Evolutionary conservation across 1,284 basidiomycete species (phyloP).

Genomic region (Microbotryomycetes sp.): DNA sequence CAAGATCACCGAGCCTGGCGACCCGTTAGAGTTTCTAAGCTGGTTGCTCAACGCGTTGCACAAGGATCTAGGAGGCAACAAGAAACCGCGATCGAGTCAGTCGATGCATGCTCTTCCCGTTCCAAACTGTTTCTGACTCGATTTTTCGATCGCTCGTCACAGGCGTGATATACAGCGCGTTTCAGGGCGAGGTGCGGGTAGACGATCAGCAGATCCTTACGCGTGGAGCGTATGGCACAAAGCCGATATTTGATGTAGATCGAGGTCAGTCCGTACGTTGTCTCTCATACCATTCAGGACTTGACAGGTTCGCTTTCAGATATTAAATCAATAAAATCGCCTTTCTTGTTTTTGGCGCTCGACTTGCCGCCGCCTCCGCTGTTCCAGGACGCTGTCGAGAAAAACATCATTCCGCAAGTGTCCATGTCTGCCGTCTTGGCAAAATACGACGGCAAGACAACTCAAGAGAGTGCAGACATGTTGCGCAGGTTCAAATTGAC

Average conservation of each 20-base stretch:
- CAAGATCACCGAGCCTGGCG: slow-evolving; percentile 83
- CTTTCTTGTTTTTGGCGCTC: slow-evolving; percentile 90
- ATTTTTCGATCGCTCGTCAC: not conserved
- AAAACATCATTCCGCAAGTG: slow-evolving; percentile 98
- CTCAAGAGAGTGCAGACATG: slow-evolving; percentile 77
- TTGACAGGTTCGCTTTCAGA: slow-evolving; percentile 47
- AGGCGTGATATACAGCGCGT: slow-evolving; percentile 86
- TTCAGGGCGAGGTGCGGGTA: slow-evolving; percentile 86
- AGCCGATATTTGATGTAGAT: slow-evolving; percentile 81
- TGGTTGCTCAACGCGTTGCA: slow-evolving; percentile 95
- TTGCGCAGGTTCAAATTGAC: slow-evolving; percentile 83
- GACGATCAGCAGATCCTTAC: slow-evolving; percentile 85
- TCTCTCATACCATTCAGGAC: slow-evolving; percentile 4
- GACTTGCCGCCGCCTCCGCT: slow-evolving; percentile 93
- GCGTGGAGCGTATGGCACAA: slow-evolving; percentile 51
- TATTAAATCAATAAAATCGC: slow-evolving; percentile 74
- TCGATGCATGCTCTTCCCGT: slow-evolving; percentile 11
- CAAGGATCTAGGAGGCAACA: slow-evolving; percentile 80
- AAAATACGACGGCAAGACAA: slow-evolving; percentile 88
- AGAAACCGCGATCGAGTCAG: slow-evolving; percentile 76
- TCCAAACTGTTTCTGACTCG: not conserved
- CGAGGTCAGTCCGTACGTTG: slow-evolving; percentile 53
- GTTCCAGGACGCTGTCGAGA: slow-evolving; percentile 89
- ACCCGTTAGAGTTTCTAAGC: slow-evolving; percentile 91
- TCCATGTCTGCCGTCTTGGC: slow-evolving; percentile 82